Evolutionary conservation across 2,329 filamentous ascomycete genomes (phyloP), one percentile per base, ranked within the genome.

Genomic region (Canariomyces notabilis): DNA sequence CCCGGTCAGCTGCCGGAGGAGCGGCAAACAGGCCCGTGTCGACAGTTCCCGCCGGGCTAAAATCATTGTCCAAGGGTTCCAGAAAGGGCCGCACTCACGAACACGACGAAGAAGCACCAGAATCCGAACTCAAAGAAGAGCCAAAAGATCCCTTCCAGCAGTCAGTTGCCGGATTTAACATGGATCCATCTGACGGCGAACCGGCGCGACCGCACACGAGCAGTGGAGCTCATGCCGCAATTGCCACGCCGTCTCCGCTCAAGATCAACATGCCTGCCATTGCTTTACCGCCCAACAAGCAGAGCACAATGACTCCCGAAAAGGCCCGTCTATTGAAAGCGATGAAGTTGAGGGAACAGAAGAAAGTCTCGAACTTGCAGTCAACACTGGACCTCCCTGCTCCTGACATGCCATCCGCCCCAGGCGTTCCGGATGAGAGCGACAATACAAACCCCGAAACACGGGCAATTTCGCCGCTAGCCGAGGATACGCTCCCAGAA

Each of bases 271-370:
- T 64, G 23, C 62, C 67, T 22, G 42, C 44, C 14, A 44, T 45
- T 46, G 71, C 45, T 70, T 73, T 12, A 61, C 75, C 57, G 66
- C 72, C 35, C 62, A 52, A 61, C 60, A 59, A 72, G 58, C 61
- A 72, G 54, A 61, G 68, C 65, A 58, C 73, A 64, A 85, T 94
- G 59, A 89, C 88, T 1, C 87, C 88, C 1, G 93, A 98, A 65
- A 97, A 94, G 69, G 82, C 87, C 50, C 79, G 93, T 44, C 72
- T 98, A 52, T 90, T 95, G 87, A 96, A 94, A 69, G 93, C 93
- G 6, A 77, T 96, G 69, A 87, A 96, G 65, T 67, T 96, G 56
- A 79, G 91, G 42, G 93, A 94, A 66, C 89, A 86, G 67, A 89
- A 89, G 64, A 82, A 70, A 62, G 70, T 68, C 66, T 64, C 64